Percentiles rank a stretch among this genome's conserved stretches.
Conservation (phyloP, 192 early-diverging fungal species). For the Umbelopsis sp. region DNA sequence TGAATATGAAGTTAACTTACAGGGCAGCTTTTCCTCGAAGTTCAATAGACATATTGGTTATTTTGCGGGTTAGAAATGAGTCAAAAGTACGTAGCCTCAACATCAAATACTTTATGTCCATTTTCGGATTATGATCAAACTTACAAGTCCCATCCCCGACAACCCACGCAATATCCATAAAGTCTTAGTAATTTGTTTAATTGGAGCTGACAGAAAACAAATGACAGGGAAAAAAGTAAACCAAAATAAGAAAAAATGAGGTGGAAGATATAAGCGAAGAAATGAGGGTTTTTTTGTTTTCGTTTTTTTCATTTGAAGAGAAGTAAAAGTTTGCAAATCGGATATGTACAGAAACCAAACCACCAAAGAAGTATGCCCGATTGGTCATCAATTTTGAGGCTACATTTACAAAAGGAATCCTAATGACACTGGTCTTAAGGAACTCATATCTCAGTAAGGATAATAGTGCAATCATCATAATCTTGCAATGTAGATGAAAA, state of each 20-base stretch:
- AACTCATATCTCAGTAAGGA: conserved; percentile 46
- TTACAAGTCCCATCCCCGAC: no score
- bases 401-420: conserved; percentile 17
- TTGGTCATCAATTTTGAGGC: background rate
- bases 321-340: conserved; percentile 2
- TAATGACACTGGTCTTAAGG: background rate
- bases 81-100: no score
- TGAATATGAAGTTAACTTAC: background rate
- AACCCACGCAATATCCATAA: no score
- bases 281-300: background rate
- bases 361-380: background rate
- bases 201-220: no score
- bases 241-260: background rate
- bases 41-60: conserved; percentile 7
- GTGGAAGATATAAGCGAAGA: background rate
- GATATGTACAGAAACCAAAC: conserved; percentile 13
- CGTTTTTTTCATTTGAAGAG: background rate
- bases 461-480: conserved; percentile 62
- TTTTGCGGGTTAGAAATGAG: no score
- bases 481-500: conserved; percentile 59
- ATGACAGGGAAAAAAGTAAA: no score
- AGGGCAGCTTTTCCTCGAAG: conserved; percentile 9
- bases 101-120: no score
- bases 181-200: no score
- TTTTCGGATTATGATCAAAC: no score